Conservation (phyloP, 2,329 filamentous ascomycete genomes). For the Tolypocladium paradoxum region DNA sequence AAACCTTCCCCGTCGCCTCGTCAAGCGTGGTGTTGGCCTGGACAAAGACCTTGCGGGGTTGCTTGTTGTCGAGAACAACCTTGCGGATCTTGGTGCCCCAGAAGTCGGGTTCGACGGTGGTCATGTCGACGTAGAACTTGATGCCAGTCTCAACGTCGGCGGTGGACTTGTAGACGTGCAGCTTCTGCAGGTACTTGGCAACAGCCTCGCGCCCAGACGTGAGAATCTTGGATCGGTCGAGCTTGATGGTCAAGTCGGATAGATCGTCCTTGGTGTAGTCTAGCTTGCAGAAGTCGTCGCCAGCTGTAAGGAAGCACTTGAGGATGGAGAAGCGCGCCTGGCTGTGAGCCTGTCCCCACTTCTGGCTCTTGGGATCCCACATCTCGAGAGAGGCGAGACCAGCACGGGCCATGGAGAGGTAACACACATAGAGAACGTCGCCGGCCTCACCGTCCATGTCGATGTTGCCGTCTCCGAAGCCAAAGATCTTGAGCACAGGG, state of each 20-base stretch:
- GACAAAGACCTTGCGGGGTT: constrained; percentile 84
- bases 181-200: constrained; percentile 75
- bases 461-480: constrained; percentile 66
- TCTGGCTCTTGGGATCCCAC: constrained; percentile 83
- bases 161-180: constrained; percentile 87
- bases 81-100: constrained; percentile 73
- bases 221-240: constrained; percentile 81
- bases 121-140: constrained; percentile 75
- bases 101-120: constrained; percentile 68
- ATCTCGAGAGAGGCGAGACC: constrained; percentile 82
- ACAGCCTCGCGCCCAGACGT: constrained; percentile 76
- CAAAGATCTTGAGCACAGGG: constrained; percentile 79
- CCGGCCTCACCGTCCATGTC: constrained; percentile 70
- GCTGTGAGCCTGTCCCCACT: constrained; percentile 90
- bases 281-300: constrained; percentile 77
- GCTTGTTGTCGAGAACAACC: constrained; percentile 65
- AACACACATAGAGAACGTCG: constrained; percentile 78
- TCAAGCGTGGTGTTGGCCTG: constrained; percentile 80
- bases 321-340: constrained; percentile 87
- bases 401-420: constrained; percentile 90
- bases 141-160: constrained; percentile 72
- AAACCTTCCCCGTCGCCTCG: constrained; percentile 56
- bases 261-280: constrained; percentile 63
- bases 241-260: constrained; percentile 67
- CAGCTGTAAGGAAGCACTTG: constrained; percentile 72